Evolutionary conservation across 2,329 filamentous ascomycete species (phyloP).

Genomic region (Tympanopsis confertula): DNA sequence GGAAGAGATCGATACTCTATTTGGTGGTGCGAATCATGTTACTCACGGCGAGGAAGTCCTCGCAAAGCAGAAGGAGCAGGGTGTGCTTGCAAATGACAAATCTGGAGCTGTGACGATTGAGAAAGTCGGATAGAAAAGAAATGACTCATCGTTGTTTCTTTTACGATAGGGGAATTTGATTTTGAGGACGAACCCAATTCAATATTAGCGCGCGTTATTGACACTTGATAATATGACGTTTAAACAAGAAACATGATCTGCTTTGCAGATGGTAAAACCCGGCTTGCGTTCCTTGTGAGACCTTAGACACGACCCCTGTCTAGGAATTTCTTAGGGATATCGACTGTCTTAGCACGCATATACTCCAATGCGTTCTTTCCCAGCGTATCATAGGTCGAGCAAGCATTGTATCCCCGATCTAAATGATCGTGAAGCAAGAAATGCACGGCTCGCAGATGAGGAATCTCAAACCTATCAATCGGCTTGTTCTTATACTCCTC

Average conservation of each 20-base stretch:
- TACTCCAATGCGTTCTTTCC: constrained; percentile 34
- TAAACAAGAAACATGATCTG: too few species aligned
- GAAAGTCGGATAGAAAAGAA: too few species aligned
- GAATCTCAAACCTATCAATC: constrained; percentile 6
- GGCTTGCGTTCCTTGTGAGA: too few species aligned
- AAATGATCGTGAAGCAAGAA: constrained; percentile 31
- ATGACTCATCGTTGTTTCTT: too few species aligned
- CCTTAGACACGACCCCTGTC: constrained; percentile 22
- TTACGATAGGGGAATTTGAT: too few species aligned
- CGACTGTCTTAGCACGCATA: constrained; percentile 27
- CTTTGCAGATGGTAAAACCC: too few species aligned
- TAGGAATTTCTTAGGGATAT: constrained; percentile 28
- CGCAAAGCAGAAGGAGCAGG: too few species aligned
- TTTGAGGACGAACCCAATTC: too few species aligned
- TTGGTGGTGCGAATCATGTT: constrained; percentile 22
- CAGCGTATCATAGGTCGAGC: constrained; percentile 28
- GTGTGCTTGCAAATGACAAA: too few species aligned
- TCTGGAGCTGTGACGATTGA: too few species aligned
- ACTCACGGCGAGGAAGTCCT: constrained; percentile 2
- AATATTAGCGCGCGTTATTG: too few species aligned
- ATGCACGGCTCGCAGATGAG: constrained; percentile 12
- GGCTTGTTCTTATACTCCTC: constrained; percentile 9
- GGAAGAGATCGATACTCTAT: constrained; percentile 22
- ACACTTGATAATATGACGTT: too few species aligned
- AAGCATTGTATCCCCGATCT: constrained; percentile 28